Evolutionary conservation across 495 filamentous ascomycete genomes (phyloP).

Genomic region (Lophium mytilinum): DNA sequence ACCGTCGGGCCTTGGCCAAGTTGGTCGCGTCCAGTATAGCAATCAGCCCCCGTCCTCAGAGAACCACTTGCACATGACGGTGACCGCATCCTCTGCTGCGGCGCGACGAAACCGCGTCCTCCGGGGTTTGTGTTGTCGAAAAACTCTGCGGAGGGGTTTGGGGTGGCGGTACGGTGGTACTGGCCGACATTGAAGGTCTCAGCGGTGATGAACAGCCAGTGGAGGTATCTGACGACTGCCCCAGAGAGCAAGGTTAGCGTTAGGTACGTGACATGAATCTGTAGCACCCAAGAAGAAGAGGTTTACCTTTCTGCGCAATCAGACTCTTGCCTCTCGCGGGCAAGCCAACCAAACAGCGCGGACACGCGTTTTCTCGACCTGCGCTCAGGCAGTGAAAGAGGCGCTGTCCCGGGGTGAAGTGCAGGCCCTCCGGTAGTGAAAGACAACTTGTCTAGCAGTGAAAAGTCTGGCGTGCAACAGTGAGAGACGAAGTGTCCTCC

Average conservation of each 20-base stretch:
- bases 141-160: constrained; percentile 81
- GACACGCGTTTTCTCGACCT: constrained; percentile 90
- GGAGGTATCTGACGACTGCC: constrained; percentile 84
- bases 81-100: constrained; percentile 80
- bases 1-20: constrained; percentile 75
- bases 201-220: constrained; percentile 88
- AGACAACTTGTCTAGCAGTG: no score
- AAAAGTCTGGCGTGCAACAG: no score
- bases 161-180: constrained; percentile 80
- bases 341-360: constrained; percentile 94
- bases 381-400: constrained; percentile 33
- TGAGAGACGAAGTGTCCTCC: no score
- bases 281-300: neutral
- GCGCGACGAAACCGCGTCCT: constrained; percentile 76
- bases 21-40: constrained; percentile 95
- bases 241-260: no score
- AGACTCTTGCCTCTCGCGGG: constrained; percentile 93
- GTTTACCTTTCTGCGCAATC: constrained; percentile 88
- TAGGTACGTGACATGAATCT: no score
- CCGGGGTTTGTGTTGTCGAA: constrained; percentile 82
- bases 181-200: constrained; percentile 93
- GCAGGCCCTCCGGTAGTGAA: no score
- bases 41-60: constrained; percentile 62
- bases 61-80: constrained; percentile 93
- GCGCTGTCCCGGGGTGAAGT: no score